Conservation (phyloP, 2,329 filamentous ascomycete genomes). For the Nemania abortiva region DNA sequence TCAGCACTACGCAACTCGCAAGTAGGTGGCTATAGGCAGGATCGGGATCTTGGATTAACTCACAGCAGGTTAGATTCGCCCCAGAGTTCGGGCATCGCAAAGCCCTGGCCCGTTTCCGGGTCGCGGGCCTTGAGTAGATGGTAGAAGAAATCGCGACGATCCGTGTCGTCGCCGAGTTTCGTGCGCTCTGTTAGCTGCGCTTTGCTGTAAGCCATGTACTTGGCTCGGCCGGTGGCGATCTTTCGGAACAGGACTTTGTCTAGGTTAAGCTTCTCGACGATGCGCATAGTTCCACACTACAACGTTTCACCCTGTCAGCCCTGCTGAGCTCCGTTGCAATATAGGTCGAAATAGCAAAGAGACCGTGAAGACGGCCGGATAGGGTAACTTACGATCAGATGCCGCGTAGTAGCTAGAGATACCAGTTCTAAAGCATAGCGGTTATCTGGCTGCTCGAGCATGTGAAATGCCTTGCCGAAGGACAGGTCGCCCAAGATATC, state of each 20-base stretch:
- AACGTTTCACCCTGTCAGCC: conserved; percentile 15
- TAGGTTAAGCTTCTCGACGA: conserved; percentile 73
- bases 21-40: background rate
- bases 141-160: conserved; percentile 81
- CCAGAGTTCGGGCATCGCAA: conserved; percentile 75
- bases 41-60: conserved; percentile 43
- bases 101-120: conserved; percentile 76
- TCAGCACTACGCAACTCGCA: too few species aligned
- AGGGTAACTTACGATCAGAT: conserved; percentile 70
- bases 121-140: conserved; percentile 78
- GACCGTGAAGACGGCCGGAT: background rate
- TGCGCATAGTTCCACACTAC: conserved; percentile 78
- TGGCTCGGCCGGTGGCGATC: conserved; percentile 74
- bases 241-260: conserved; percentile 76
- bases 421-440: conserved; percentile 76
- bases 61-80: conserved; percentile 76
- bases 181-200: conserved; percentile 75
- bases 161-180: conserved; percentile 72
- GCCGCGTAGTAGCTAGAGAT: conserved; percentile 74
- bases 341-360: background rate
- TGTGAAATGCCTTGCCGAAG: conserved; percentile 72
- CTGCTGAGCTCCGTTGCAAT: background rate
- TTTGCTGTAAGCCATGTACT: conserved; percentile 79
- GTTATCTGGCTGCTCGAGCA: conserved; percentile 70
- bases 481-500: conserved; percentile 71